Conservation (phyloP, 352 stramenopile species). For the Phytopythium aichiense region DNA sequence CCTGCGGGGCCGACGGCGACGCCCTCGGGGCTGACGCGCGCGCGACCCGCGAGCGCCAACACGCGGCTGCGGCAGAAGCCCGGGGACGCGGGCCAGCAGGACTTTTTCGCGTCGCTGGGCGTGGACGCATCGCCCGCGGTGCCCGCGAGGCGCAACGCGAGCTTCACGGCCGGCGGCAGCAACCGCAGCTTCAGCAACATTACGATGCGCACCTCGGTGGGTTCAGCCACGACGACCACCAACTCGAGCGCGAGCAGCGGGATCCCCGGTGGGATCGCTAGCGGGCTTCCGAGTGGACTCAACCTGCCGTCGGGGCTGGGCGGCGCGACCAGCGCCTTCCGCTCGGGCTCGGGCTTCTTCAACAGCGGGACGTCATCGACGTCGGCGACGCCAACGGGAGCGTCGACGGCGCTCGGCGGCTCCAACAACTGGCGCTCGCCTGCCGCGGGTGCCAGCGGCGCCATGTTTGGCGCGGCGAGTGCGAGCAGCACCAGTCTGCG, state of each 20-base stretch:
- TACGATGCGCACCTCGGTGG: constrained; percentile 11
- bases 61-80: constrained; percentile 64
- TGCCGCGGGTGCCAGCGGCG: background rate
- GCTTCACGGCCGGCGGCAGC: constrained; percentile 20
- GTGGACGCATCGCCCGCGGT: constrained; percentile 23
- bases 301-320: too few relatives aligned
- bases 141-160: constrained; percentile 19
- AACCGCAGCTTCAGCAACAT: constrained; percentile 31
- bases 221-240: background rate
- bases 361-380: constrained; percentile 14
- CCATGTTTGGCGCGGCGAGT: constrained; percentile 5
- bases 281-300: background rate
- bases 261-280: background rate
- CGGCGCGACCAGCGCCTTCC: background rate
- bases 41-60: constrained; percentile 46
- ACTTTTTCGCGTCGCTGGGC: constrained; percentile 57
- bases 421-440: constrained; percentile 7
- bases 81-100: constrained; percentile 19
- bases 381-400: constrained; percentile 12
- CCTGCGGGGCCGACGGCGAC: background rate
- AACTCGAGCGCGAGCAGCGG: constrained; percentile 2
- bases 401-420: constrained; percentile 8
- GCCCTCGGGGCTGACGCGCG: constrained; percentile 12
- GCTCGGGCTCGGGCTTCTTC: constrained; percentile 16
- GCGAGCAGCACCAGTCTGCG: constrained; percentile 1